Base-by-base conservation (phyloP, 140 eudicot species). In the Cichorium intybus region DNA sequence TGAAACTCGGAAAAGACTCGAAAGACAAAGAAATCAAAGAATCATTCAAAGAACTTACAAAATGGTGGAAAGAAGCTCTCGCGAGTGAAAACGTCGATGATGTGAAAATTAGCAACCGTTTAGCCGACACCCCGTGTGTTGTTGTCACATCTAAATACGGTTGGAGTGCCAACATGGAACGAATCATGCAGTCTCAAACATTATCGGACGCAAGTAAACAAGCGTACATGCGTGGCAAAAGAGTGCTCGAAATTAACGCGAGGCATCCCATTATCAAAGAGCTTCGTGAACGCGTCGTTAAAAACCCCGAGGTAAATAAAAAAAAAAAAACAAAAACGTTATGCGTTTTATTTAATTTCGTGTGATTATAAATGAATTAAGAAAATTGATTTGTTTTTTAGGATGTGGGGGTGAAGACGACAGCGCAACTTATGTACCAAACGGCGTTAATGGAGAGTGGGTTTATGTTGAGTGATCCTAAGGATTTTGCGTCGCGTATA, bases 381-480 rank as follows among this genome's bases (percentile, higher is more conserved):
- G n/a, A n/a, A n/a, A n/a, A n/a, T n/a, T n/a, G n/a, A n/a, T n/a
- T 41, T 3, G 23, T 39, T 34, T 23, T 6, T 15, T 35, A 88
- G 98, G 98, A 88, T 63, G 81, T 55, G 26, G 78, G 76, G 24
- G 96, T 92, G 48, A 92, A 85, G 83, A 81, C 84, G 55, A 85
- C 98, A 3, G 96, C 98, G 0, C 82, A 78, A 56, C 95, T 92
- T 26, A 83, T 92, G 85, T 92, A 92, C 85, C 98, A 92, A 75
- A 92, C 96, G 6, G 89, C 98, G 11, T 78, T 92, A 16, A 85
- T 92, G 95, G 98, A 92, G 81, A 92, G 98, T 73, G 98, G 98
- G 17, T 92, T 88, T 50, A 51, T 74, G 56, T 81, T 88, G 24
- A 77, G 67, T 15, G 93, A 92, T 52, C 96, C 98, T 2, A 88